Evolutionary conservation across 1,284 basidiomycete genomes (phyloP), one percentile per base, ranked within the genome.

Genomic region (Ustilago esculenta): DNA sequence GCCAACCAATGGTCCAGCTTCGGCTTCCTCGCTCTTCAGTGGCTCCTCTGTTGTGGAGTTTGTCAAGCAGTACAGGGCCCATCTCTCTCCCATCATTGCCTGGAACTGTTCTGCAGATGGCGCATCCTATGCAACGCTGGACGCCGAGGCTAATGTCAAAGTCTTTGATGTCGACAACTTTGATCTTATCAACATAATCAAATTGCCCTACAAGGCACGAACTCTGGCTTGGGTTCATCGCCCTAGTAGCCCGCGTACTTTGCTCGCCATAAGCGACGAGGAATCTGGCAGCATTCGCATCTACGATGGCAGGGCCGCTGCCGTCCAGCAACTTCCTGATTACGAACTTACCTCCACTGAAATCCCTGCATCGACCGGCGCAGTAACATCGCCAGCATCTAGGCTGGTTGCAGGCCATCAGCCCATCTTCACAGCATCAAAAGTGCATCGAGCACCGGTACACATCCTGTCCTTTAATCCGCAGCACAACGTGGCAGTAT

Each of bases 181-280:
- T 82, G 93, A 98, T 82, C 96, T 98, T 91, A 98, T 98, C 82
- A 98, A 98, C 82, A 98, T 98, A 84, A 87, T 99, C 65, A 92
- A 92, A 77, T 85, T 99, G 7, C 65, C 63, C 12, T 75, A 54
- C 65, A 75, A 57, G 34, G 71, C 58, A 5, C 48, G 73, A 7
- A 59, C 69, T 0, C 24, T 58, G 14, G 65, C 58, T 79, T 98
- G 94, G 95, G 90, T 98, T 4, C 95, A 98, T 82, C 86, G 85
- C 53, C 87, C 90, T 18, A 93, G 94, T 30, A 89, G 94, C 71
- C 93, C 91, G 0, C 90, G 92, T 78, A 88, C 90, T 17, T 81
- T 98, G 11, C 86, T 99, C 3, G 96, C 95, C 29, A 86, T 99
- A 36, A 91, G 93, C 34, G 95, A 98, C 70, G 86, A 88, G 35